Base-by-base conservation (phyloP, 169 alveolate genomes). In the Amoebophrya sp. region DNA sequence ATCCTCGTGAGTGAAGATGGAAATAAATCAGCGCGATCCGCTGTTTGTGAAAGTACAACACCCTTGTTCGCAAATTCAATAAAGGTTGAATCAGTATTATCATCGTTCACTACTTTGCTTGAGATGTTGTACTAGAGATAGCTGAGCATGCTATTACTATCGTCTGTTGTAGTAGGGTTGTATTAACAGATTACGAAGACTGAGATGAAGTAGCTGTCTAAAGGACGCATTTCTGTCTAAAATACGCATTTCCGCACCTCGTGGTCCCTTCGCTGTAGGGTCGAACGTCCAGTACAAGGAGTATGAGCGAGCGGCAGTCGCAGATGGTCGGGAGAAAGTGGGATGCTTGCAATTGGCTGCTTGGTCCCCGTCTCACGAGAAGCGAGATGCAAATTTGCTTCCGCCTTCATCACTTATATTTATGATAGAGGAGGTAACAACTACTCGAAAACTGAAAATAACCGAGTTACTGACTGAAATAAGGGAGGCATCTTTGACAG, bases 261-360 rank as follows among this genome's bases (percentile, higher is more conserved):
- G 12, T 0, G 38, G 38, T 40, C 40, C 34, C 34, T 90, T 89
- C 24, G 40, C 54, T 14, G 38, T 78, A 93, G 94, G 94, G 40
- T 41, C 55, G 29, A 90, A 76, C 41, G 90, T 78, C 41, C 93
- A 93, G 41, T 93, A 93, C 90, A 90, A 93, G 38, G 94, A 93
- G 77, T 93, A 93, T 77, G 93, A 90, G 91, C 90, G 94, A 38
- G 47, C 94, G 39, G 94, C 94, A 6, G 76, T 6, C 18, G 78
- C 47, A 41, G 33, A 90, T 36, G 94, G 94, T 10, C 83, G 47
- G n/a, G 34, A 90, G 89, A 83, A 33, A 33, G 33, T 14, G 41
- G 90, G 29, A n/a, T n/a, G n/a, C n/a, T n/a, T n/a, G n/a, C n/a
- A n/a, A n/a, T n/a, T n/a, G n/a, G n/a, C n/a, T n/a, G n/a, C n/a